Evolutionary conservation across 352 stramenopile genomes (phyloP).

Genomic region (Albugo candida): DNA sequence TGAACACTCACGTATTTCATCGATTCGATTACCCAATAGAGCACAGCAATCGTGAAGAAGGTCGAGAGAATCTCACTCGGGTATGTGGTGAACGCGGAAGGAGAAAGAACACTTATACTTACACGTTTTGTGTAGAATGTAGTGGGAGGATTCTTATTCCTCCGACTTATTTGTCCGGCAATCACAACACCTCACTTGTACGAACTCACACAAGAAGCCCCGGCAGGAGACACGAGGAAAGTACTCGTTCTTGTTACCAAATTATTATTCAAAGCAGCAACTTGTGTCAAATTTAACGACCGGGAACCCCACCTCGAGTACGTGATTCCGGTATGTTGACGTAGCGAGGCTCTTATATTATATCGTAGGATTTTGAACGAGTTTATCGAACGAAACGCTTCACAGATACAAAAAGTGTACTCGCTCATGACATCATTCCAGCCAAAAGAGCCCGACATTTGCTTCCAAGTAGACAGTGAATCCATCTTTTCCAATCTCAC

Average conservation of each 20-base stretch:
- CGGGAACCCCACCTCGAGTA: conserved; percentile 67
- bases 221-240: conserved; percentile 40
- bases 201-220: conserved; percentile 51
- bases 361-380: conserved; percentile 52
- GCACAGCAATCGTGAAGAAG: conserved; percentile 23
- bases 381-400: conserved; percentile 72
- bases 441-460: conserved; percentile 45
- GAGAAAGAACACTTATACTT: not conserved
- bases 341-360: not conserved
- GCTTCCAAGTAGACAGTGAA: conserved; percentile 47
- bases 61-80: conserved; percentile 26
- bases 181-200: conserved; percentile 77
- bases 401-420: conserved; percentile 60
- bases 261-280: conserved; percentile 78
- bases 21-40: conserved; percentile 45
- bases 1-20: conserved; percentile 49
- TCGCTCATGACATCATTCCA: conserved; percentile 41
- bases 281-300: conserved; percentile 68
- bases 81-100: not conserved
- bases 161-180: conserved; percentile 74
- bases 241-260: conserved; percentile 78
- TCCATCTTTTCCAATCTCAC: conserved; percentile 50
- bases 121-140: conserved; percentile 24
- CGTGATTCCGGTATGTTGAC: not conserved
- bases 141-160: conserved; percentile 74